A percentile compares a stretch with the other conserved stretches of the same genome.
Evolutionary conservation across 345 rosid species (phyloP).

Genomic region (Salix arbutifolia): DNA sequence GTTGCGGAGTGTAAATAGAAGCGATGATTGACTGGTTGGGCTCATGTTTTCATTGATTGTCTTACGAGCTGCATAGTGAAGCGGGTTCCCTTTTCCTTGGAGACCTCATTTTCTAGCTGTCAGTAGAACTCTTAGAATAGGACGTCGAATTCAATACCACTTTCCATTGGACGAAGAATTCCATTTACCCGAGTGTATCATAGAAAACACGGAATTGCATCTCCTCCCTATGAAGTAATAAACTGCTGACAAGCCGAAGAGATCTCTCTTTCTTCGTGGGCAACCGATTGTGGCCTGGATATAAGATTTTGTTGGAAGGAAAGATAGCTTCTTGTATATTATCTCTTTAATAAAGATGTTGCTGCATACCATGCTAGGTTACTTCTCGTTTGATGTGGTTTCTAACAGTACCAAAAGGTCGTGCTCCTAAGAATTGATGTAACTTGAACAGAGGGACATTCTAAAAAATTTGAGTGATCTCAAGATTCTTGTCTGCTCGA

Average conservation of each 20-base stretch:
- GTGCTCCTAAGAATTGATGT: background rate
- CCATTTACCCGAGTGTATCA: slow-evolving; percentile 5
- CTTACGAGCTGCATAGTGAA: slow-evolving; percentile 3
- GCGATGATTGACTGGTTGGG: slow-evolving; percentile 21
- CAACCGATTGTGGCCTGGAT: background rate
- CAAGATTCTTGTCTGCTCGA: background rate
- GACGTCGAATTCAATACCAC: slow-evolving; percentile 10
- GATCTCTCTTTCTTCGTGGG: background rate
- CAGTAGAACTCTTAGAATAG: background rate
- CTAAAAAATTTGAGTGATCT: background rate
- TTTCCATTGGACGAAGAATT: slow-evolving; percentile 10
- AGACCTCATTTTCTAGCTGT: slow-evolving; percentile 13
- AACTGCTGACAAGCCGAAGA: slow-evolving; percentile 3
- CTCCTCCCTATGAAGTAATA: slow-evolving; percentile 6
- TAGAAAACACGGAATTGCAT: background rate
- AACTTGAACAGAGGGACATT: background rate
- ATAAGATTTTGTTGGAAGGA: slow-evolving; percentile 18
- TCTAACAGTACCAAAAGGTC: background rate
- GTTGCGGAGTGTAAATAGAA: slow-evolving; percentile 25
- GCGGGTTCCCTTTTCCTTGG: slow-evolving; percentile 17
- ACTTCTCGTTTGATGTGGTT: background rate
- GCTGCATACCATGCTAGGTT: background rate
- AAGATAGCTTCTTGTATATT: slow-evolving; percentile 29
- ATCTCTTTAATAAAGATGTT: slow-evolving; percentile 13
- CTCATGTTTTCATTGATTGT: slow-evolving; percentile 18